Evolutionary conservation across 768 basidiomycete genomes (phyloP).

Genomic region (Hypholoma fasciculare): DNA sequence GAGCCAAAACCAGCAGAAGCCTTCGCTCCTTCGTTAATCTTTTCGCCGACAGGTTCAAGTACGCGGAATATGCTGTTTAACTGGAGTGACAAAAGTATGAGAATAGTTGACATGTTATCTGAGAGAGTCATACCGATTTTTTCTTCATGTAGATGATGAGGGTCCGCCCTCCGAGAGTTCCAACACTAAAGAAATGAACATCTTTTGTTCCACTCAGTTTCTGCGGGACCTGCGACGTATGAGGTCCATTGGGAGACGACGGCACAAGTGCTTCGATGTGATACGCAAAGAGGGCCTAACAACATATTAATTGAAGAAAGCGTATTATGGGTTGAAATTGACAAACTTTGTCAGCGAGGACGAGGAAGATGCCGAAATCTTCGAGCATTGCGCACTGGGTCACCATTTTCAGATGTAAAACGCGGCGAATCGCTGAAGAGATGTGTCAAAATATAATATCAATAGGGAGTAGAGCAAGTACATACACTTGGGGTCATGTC

Average conservation of each 20-base stretch:
- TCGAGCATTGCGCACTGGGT: conserved; percentile 96
- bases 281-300: conserved; percentile 84
- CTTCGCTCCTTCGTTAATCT: conserved; percentile 77
- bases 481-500: conserved; percentile 85
- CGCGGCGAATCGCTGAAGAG: conserved; percentile 81
- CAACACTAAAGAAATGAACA: conserved; percentile 95
- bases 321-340: not conserved
- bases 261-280: conserved; percentile 97
- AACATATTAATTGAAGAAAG: not conserved
- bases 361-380: conserved; percentile 95
- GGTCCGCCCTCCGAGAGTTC: conserved; percentile 82
- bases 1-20: conserved; percentile 70
- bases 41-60: conserved; percentile 93
- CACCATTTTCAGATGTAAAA: conserved; percentile 90
- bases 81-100: conserved; percentile 23
- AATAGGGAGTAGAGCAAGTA: not conserved
- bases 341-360: conserved; percentile 84
- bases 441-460: not conserved
- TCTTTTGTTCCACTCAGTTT: conserved; percentile 89
- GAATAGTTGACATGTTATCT: not conserved
- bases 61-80: conserved; percentile 95
- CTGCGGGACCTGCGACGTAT: conserved; percentile 80
- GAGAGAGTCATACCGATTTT: conserved; percentile 56
- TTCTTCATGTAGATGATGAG: conserved; percentile 96
- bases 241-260: conserved; percentile 67